Base-by-base conservation (phyloP, 352 stramenopile species). In the Phytophthora sp. region DNA sequence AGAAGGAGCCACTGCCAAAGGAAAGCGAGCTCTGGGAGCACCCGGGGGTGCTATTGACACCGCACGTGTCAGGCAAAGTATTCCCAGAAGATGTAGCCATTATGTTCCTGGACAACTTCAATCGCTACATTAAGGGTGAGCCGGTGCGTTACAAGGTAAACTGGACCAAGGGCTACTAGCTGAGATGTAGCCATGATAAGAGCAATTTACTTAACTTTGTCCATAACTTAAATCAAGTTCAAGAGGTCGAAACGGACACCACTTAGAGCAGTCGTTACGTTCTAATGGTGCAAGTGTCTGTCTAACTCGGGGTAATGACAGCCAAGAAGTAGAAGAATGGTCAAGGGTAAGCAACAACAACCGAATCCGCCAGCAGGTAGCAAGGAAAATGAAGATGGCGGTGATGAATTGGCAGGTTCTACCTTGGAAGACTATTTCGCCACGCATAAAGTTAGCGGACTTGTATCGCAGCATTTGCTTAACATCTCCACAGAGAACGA, bases 11-110 rank as follows among this genome's bases (percentile, higher is more conserved):
- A 8, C 75, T 89, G 26, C 76, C 79, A 15, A 51, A 56, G 7
- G 46, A 76, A 12, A 95, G 83, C 47, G 36, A 60, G 39, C 59
- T 97, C 21, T 97, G 88, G 88, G 41, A 45, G 9, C 79, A 89
- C 54, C 62, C 74, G 5, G 49, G 66, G 35, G 87, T 96, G 11
- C 71, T 79, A 27, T 63, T 97, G 21, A 96, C 90, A 26, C 89
- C 89, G 21, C 89, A 97, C 62, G 80, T 96, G 0, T 83, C 86
- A 20, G 90, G 82, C 27, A 78, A 85, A 29, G 95, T 90, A 47
- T 87, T 89, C 44, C 70, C 77, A 1, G 76, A 82, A 26, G 87
- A 95, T 56, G 87, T 97, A 23, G 89, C 84, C 31, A 71, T 76
- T 5, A 72, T 96, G 18, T 95, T 97, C 36, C 33, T 86, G 7